Evolutionary conservation across 345 rosid genomes (phyloP).

Genomic region (Eucalyptus lansdowneana): DNA sequence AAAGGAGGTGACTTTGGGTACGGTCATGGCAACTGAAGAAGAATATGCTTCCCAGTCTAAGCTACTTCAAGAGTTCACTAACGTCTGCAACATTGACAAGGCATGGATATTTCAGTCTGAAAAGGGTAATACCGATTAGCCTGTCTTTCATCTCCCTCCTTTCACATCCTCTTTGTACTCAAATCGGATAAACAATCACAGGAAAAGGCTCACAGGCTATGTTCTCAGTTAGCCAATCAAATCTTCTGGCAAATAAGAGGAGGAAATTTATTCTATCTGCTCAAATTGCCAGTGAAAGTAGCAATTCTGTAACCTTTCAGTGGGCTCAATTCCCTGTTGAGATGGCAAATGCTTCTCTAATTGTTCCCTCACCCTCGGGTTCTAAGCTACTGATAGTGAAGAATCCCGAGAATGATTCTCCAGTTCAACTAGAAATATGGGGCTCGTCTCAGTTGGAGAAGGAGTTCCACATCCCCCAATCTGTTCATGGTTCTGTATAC

Average conservation of each 20-base stretch:
- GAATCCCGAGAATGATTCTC: slow-evolving; percentile 74
- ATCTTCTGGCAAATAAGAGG: slow-evolving; percentile 67
- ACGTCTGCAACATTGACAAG: slow-evolving; percentile 56
- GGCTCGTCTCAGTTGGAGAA: slow-evolving; percentile 62
- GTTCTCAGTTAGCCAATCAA: slow-evolving; percentile 72
- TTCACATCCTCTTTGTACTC: background rate
- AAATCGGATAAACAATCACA: slow-evolving; percentile 4
- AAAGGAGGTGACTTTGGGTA: slow-evolving; percentile 25
- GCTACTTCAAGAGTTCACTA: slow-evolving; percentile 57
- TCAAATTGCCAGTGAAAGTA: slow-evolving; percentile 30
- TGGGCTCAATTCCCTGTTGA: slow-evolving; percentile 91
- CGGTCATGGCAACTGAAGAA: slow-evolving; percentile 46
- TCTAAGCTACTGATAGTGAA: slow-evolving; percentile 62
- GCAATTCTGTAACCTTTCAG: slow-evolving; percentile 28
- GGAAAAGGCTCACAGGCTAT: slow-evolving; percentile 52
- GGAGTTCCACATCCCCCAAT: slow-evolving; percentile 65
- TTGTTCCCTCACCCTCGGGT: slow-evolving; percentile 87
- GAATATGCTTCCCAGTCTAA: slow-evolving; percentile 62
- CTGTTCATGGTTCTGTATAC: slow-evolving; percentile 79
- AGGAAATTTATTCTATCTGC: slow-evolving; percentile 46
- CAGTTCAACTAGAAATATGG: slow-evolving; percentile 83
- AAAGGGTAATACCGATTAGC: slow-evolving; percentile 17
- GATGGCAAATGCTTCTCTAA: slow-evolving; percentile 57
- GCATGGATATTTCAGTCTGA: slow-evolving; percentile 66
- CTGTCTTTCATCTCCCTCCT: background rate